Evolutionary conservation across 2,329 filamentous ascomycete species (phyloP), one percentile per base, ranked within the genome.

Genomic region (Talaromyces marneffei): DNA sequence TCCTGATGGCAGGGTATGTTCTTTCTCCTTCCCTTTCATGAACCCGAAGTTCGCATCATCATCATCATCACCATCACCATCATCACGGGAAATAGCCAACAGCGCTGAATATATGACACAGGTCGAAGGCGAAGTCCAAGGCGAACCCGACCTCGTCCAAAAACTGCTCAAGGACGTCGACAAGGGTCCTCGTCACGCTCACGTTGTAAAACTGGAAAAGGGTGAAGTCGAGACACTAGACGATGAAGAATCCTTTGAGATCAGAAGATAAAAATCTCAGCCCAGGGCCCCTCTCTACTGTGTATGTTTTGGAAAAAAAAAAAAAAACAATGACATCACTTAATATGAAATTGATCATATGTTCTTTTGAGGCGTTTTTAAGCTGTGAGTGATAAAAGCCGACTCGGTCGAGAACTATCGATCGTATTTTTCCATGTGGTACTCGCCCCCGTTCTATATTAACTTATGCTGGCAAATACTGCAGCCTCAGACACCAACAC

Each of bases 81-180:
- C n/a, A 18, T 44, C 7, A 5, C 8, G 9, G 9, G 2, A 16
- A 29, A 16, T 18, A n/a, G 4, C 44, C 12, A 29, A 20, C n/a
- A 42, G 2, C n/a, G n/a, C 44, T 40, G 3, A 55, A 54, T 25
- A 59, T 6, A 16, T n/a, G 14, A 31, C 46, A 60, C 66, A 96
- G 91, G 92, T 97, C 52, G 86, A 91, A 70, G 93, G 93, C 27
- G 92, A 97, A 77, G 92, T 88, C 4, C 93, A 97, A 72, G 92
- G 91, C 31, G 80, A 83, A 1, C 81, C 86, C 1, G 82, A 85
- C 0, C 76, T 82, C 2, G 73, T 97, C 27, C 76, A 85, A 57
- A 83, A 85, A 60, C 88, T 97, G 66, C 77, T 96, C 37, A 85
- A 88, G 66, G 86, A 91, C 64, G 78, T 97, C 52, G 83, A 91